Evolutionary conservation across 1,284 basidiomycete genomes (phyloP).

Genomic region (Pseudomicrostroma phylloplanum): DNA sequence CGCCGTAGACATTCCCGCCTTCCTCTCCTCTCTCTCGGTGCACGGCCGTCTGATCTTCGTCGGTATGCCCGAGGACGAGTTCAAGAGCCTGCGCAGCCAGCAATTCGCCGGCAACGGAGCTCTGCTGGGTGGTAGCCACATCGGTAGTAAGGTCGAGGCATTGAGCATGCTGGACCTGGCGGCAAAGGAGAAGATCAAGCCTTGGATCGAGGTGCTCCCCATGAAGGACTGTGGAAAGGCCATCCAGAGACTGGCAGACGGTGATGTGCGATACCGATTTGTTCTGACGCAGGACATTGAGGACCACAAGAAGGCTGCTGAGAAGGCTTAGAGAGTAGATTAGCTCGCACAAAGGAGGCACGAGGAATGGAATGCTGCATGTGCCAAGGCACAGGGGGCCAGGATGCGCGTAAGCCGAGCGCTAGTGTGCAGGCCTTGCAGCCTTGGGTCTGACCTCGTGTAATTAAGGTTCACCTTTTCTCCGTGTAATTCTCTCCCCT

Average conservation of each 20-base stretch:
- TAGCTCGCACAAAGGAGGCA: too few relatives aligned
- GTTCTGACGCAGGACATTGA: not conserved
- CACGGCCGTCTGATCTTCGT: conserved; percentile 52
- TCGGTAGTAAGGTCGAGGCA: conserved; percentile 47
- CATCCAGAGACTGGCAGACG: conserved; percentile 58
- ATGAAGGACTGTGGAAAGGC: conserved; percentile 61
- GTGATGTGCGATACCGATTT: conserved; percentile 55
- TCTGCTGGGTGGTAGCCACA: conserved; percentile 36
- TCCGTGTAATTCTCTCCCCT: too few relatives aligned
- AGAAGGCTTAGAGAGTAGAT: too few relatives aligned
- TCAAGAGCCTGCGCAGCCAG: conserved; percentile 36
- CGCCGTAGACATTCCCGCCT: conserved; percentile 50
- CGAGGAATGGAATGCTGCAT: too few relatives aligned
- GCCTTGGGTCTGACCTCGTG: too few relatives aligned
- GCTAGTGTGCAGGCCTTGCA: too few relatives aligned
- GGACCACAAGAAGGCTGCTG: not conserved
- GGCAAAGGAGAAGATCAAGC: conserved; percentile 27
- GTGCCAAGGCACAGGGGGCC: too few relatives aligned
- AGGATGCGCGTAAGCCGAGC: too few relatives aligned
- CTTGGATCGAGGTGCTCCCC: conserved; percentile 52
- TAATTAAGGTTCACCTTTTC: too few relatives aligned
- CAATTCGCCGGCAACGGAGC: conserved; percentile 21
- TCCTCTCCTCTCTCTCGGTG: conserved; percentile 52
- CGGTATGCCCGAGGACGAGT: conserved; percentile 48
- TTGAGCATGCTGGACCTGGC: conserved; percentile 43